Base-by-base conservation (phyloP, 768 basidiomycete species). In the Phylloporus arenicola region DNA sequence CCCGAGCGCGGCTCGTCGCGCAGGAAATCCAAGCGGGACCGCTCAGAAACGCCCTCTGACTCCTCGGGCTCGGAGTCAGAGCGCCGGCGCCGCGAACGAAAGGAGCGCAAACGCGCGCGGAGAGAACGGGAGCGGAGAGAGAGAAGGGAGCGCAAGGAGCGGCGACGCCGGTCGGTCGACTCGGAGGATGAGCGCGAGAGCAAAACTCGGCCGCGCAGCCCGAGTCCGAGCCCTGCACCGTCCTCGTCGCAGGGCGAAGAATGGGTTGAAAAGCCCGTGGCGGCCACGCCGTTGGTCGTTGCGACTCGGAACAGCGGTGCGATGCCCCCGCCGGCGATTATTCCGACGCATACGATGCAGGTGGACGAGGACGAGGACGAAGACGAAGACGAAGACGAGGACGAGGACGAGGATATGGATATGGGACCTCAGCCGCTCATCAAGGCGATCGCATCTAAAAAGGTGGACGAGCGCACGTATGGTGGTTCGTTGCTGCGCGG, bases 401-500 rank as follows among this genome's bases (percentile, higher is more conserved):
- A 70, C 2, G 70, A 71, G 1, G 78, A 80, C 10, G 72, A 72
- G 10, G 86, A 83, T 43, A 82, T 82, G 4, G 88, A 86, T 31
- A 64, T 95, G 29, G 94, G 94, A 0, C 94, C 94, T 4, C 73
- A 84, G 56, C 87, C 92, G n/a, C 60, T 80, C 0, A 33, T 59
- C 31, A 77, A 73, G 52, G 58, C 65, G 22, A 71, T 56, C 29
- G 53, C 71, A 6, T 72, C 72, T 50, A 82, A 78, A 58, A 80
- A 74, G 61, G 62, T 85, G 42, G 88, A 90, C 71, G 90, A 90
- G 60, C 82, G 92, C 20, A 80, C 87, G 40, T 99, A 92, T 64
- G 92, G 92, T 54, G 82, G 93, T 52, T 87, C 90, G 25, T 75
- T 99, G 44, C 79, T 93, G 11, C 88, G 88, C 5, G 96, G 96